Base-by-base conservation (phyloP, 352 stramenopile species). In the Phytophthora aleatoria region DNA sequence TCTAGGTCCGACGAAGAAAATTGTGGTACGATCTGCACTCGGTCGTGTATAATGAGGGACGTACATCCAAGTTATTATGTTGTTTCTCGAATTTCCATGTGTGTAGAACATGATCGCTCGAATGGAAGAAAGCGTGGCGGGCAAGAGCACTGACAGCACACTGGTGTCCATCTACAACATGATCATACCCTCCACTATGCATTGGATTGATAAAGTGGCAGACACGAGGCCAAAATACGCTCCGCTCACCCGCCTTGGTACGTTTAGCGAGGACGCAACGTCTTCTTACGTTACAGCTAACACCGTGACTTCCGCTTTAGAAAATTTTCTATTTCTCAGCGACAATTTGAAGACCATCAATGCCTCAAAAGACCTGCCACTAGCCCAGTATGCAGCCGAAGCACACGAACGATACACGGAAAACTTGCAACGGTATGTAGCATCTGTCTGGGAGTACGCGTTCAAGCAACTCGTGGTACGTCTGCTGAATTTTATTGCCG, bases 291-390 rank as follows among this genome's bases (percentile, higher is more conserved):
- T 10, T 36, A 11, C 31, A 12, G 8, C 31, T 36, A 36, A 11
- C 31, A 36, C 31, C 8, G 5, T 36, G 31, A 5, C 8, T 8
- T 36, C 8, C 31, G 7, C 10, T 36, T 3, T 51, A 80, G 85
- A 93, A 60, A 93, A 93, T 57, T 91, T 84, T 30, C 49, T 84
- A 43, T 93, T 81, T 28, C 73, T 93, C 45, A 73, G 69, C 51
- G 83, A 91, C 10, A 74, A 72, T 26, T 67, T 93, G 5, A 59
- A 52, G 26, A 57, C 60, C 1, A 80, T 91, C 47, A 89, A 89
- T 50, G 27, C 70, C 2, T 63, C 75, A 11, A 67, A 50, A 5
- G 79, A 88, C 11, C 48, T 85, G 12, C 81, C 81, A 5, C 64
- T 91, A 0, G 73, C 49, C 3, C 83, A 86, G 49, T 91, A 85